Evolutionary conservation across 192 early-diverging fungal species (phyloP).

Genomic region (Coemansia sp.): DNA sequence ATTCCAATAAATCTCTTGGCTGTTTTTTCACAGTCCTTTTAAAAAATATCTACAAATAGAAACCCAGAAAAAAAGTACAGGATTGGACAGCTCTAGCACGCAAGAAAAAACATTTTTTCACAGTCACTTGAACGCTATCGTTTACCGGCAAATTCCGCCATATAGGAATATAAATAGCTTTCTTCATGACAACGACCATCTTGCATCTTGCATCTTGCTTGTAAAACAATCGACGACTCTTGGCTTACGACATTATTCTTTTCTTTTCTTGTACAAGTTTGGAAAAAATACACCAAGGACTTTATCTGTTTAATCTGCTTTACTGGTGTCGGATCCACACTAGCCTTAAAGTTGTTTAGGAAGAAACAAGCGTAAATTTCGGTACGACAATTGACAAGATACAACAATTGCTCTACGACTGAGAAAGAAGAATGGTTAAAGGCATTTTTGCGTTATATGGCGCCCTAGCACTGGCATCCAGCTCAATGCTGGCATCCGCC

Average conservation of each 20-base stretch:
- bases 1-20: neutral
- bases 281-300: neutral
- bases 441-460: neutral
- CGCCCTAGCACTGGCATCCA: constrained; percentile 3
- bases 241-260: neutral
- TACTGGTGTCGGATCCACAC: neutral
- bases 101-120: neutral
- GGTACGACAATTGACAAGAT: no score
- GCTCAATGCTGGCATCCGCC: neutral
- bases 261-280: neutral
- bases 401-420: neutral
- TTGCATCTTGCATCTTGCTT: neutral
- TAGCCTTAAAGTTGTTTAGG: neutral
- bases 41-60: neutral
- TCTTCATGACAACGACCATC: neutral
- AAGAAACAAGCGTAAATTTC: neutral
- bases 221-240: neutral
- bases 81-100: neutral
- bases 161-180: neutral
- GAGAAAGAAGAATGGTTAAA: neutral
- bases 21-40: neutral
- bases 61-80: neutral
- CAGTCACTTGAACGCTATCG: neutral
- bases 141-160: neutral
- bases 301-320: neutral